Evolutionary conservation across 2,329 filamentous ascomycete genomes (phyloP).

Genomic region (Diplodia seriata): DNA sequence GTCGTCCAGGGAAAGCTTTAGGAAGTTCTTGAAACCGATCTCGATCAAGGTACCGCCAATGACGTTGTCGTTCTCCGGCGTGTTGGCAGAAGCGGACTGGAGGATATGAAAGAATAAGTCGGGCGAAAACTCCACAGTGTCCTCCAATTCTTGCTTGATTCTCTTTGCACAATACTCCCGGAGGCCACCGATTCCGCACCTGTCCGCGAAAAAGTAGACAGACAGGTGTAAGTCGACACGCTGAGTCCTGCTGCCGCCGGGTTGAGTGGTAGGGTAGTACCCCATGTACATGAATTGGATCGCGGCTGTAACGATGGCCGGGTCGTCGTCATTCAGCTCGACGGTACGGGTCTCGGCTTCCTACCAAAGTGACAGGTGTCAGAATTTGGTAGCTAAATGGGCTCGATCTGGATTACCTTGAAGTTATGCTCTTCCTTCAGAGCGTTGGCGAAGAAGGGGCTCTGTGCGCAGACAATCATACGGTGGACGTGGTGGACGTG

Average conservation of each 20-base stretch:
- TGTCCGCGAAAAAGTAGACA: background rate
- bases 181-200: background rate
- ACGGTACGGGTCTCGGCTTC: background rate
- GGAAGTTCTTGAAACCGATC: no score
- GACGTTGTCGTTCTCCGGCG: background rate
- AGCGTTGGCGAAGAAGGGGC: background rate
- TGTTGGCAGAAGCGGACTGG: background rate
- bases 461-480: background rate
- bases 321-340: background rate
- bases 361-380: background rate
- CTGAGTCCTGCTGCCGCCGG: no score
- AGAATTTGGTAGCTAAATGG: no score
- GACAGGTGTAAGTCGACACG: background rate
- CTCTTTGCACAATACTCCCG: background rate
- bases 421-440: conserved; percentile 1
- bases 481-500: background rate
- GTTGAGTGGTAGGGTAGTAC: background rate
- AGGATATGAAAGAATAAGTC: background rate
- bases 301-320: background rate
- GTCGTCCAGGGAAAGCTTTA: no score
- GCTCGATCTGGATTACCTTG: background rate
- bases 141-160: background rate
- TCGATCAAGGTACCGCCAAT: no score
- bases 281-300: background rate
- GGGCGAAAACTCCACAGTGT: background rate